These are phyloP conservation scores for Rhizophlyctis rosea DNA, from an alignment of 192 early-diverging fungal species.

Conservation along the genomic window DNA sequence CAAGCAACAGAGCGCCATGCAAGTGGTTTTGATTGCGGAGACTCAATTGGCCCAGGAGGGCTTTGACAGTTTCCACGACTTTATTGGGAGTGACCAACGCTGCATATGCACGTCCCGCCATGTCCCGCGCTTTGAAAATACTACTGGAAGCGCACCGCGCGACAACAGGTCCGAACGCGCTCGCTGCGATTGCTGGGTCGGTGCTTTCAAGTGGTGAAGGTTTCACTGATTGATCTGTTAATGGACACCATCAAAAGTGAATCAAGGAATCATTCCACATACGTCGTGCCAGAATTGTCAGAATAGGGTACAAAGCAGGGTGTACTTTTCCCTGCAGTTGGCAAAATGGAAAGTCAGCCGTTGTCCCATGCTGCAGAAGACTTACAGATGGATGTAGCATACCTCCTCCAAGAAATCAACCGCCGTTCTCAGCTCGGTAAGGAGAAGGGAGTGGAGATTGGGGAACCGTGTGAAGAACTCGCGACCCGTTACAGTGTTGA, in stretches of 20 bases:
- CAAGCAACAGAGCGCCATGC: constrained; percentile 75
- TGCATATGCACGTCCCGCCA: constrained; percentile 77
- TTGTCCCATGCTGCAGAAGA: no score
- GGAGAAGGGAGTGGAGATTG: constrained; percentile 70
- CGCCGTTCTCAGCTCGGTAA: constrained; percentile 68
- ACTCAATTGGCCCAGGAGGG: constrained; percentile 44
- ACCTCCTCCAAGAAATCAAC: constrained; percentile 53
- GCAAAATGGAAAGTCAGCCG: no score
- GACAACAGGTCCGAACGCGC: constrained; percentile 32
- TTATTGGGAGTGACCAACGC: constrained; percentile 68
- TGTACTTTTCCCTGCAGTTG: constrained; percentile 58
- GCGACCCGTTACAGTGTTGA: constrained; percentile 77
- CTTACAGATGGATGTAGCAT: neutral
- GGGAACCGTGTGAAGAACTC: constrained; percentile 92
- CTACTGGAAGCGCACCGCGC: constrained; percentile 28
- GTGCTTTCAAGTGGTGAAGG: constrained; percentile 29
- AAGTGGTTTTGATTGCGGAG: constrained; percentile 60
- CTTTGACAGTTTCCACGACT: constrained; percentile 48
- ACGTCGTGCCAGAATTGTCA: constrained; percentile 77
- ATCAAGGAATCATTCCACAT: neutral
- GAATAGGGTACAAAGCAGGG: constrained; percentile 85
- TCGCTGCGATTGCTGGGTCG: constrained; percentile 15
- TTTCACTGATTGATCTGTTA: constrained; percentile 25
- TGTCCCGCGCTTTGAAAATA: constrained; percentile 73
- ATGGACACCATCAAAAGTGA: constrained; percentile 7